phyloP scores from a whole-genome alignment of 202 grass and related monocot species.

The Schoenoplectus triqueter region DNA sequence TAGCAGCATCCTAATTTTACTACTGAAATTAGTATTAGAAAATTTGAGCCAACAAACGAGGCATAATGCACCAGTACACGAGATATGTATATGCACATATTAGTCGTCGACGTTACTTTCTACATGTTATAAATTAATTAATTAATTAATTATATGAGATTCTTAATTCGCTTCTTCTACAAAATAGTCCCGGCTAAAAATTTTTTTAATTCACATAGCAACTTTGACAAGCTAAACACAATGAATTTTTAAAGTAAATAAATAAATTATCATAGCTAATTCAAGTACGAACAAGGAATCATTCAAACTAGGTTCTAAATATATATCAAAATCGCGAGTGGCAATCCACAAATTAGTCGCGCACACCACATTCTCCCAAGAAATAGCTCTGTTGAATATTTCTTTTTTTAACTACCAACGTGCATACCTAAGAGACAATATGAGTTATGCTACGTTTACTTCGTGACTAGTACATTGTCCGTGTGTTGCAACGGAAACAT shows the following conservation, averaged over 20 bases:
- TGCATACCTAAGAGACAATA: background rate
- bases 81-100: background rate
- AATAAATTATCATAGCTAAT: background rate
- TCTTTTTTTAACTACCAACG: background rate
- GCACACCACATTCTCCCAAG: background rate
- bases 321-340: constrained; percentile 4
- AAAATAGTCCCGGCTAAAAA: background rate
- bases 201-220: background rate
- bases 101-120: background rate
- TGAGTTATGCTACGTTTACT: too few species aligned
- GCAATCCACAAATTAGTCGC: background rate
- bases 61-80: constrained; percentile 8
- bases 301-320: background rate
- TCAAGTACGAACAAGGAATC: background rate
- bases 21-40: background rate
- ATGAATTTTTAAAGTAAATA: background rate
- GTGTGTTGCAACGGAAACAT: too few species aligned
- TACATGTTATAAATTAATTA: background rate
- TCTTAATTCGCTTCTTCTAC: background rate
- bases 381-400: background rate
- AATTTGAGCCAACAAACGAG: background rate
- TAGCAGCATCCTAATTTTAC: too few species aligned
- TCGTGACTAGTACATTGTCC: too few species aligned
- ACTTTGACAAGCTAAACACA: background rate
- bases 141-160: too few species aligned